Conservation (phyloP, 768 basidiomycete species). For the Boletellus sp. region DNA sequence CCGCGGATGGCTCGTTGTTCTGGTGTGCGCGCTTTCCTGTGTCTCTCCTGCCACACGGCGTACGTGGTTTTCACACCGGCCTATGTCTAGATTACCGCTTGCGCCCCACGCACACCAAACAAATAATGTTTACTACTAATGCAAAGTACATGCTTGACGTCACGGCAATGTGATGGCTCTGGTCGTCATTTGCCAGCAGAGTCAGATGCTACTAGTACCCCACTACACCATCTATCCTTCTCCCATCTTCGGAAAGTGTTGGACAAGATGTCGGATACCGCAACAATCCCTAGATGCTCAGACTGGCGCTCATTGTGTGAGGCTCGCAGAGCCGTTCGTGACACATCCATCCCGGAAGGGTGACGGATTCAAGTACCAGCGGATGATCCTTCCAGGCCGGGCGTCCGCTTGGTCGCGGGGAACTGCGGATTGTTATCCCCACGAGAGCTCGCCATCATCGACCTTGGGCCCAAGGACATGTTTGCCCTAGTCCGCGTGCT, state of each 20-base stretch:
- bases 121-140: too few species aligned
- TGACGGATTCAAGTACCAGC: conserved; percentile 21
- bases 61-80: too few species aligned
- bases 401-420: conserved; percentile 20
- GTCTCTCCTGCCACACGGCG: too few species aligned
- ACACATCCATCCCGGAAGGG: conserved; percentile 21
- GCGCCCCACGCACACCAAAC: too few species aligned
- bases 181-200: too few species aligned
- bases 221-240: not conserved
- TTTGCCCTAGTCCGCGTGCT: conserved; percentile 19
- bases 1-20: too few species aligned
- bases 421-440: conserved; percentile 22
- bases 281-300: too few species aligned
- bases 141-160: too few species aligned
- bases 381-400: conserved; percentile 7
- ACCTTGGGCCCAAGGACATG: conserved; percentile 27
- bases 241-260: not conserved
- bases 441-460: conserved; percentile 20
- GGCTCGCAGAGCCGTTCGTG: conserved; percentile 17
- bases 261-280: conserved; percentile 4
- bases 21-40: too few species aligned
- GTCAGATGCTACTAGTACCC: not conserved
- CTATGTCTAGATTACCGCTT: too few species aligned
- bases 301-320: conserved; percentile 23
- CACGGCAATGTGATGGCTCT: too few species aligned